Evolutionary conservation across 179 eudicot species (phyloP).

Genomic region (Patellifolia procumbens): DNA sequence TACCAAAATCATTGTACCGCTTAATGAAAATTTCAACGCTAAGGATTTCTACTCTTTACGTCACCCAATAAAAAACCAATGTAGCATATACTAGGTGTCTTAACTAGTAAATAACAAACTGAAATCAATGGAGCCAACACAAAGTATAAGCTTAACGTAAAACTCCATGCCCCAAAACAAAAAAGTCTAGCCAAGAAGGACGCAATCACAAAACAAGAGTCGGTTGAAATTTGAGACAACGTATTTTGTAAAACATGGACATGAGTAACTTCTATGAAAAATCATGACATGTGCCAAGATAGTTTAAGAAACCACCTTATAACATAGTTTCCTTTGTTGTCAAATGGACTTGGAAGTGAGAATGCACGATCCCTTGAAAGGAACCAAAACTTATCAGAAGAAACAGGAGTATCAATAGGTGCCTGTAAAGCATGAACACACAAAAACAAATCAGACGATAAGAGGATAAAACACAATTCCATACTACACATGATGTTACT

Average conservation of each 20-base stretch:
- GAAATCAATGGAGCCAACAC: too few relatives aligned
- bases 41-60: background rate
- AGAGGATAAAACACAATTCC: background rate
- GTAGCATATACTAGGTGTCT: background rate
- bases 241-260: too few relatives aligned
- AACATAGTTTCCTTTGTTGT: slow-evolving; percentile 88
- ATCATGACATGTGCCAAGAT: background rate
- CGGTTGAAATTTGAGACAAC: too few relatives aligned
- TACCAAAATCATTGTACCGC: background rate
- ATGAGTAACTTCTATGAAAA: background rate
- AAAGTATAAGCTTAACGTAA: background rate
- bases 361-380: slow-evolving; percentile 69
- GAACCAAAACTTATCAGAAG: slow-evolving; percentile 83
- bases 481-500: background rate
- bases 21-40: background rate
- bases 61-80: background rate
- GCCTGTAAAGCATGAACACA: slow-evolving; percentile 58
- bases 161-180: too few relatives aligned
- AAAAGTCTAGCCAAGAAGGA: background rate
- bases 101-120: too few relatives aligned
- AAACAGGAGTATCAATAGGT: slow-evolving; percentile 79
- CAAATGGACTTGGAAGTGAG: slow-evolving; percentile 84
- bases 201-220: too few relatives aligned
- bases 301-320: slow-evolving; percentile 59
- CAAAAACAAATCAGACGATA: slow-evolving; percentile 20